Evolutionary conservation across 805 yeast species (phyloP).

Genomic region (Suhomyces xylopsoci): DNA sequence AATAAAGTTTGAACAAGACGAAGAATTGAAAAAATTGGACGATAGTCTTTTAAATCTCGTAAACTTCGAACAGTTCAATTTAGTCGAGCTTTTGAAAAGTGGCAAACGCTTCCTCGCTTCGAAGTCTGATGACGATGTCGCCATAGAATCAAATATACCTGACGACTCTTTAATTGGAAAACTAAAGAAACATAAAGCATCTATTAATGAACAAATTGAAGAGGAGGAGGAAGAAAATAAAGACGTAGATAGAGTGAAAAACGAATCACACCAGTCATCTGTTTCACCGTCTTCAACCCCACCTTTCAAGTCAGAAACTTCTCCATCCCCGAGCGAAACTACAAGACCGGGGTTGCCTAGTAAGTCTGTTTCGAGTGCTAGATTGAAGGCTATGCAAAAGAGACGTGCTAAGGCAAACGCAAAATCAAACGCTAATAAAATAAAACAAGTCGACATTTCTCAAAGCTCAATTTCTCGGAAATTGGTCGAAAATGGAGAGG

Average conservation of each 20-base stretch:
- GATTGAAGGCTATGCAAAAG: conserved; percentile 92
- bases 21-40: conserved; percentile 37
- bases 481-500: conserved; percentile 42
- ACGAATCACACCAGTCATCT: conserved; percentile 10
- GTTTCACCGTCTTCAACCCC: conserved; percentile 17
- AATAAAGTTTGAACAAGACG: conserved; percentile 24
- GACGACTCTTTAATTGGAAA: conserved; percentile 46
- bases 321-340: not conserved
- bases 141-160: conserved; percentile 28
- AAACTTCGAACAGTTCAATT: conserved; percentile 49
- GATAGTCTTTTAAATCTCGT: conserved; percentile 43
- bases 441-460: conserved; percentile 60
- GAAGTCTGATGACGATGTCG: conserved; percentile 22
- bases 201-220: conserved; percentile 24
- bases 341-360: conserved; percentile 17
- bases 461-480: conserved; percentile 65
- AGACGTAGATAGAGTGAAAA: conserved; percentile 6
- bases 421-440: conserved; percentile 44
- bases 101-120: conserved; percentile 62
- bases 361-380: conserved; percentile 52
- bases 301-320: conserved; percentile 11
- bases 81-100: conserved; percentile 46
- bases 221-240: conserved; percentile 7
- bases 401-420: conserved; percentile 78
- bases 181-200: conserved; percentile 49